Base-by-base conservation (phyloP, 2,329 filamentous ascomycete species). In the Plectosphaerella cucumerina region DNA sequence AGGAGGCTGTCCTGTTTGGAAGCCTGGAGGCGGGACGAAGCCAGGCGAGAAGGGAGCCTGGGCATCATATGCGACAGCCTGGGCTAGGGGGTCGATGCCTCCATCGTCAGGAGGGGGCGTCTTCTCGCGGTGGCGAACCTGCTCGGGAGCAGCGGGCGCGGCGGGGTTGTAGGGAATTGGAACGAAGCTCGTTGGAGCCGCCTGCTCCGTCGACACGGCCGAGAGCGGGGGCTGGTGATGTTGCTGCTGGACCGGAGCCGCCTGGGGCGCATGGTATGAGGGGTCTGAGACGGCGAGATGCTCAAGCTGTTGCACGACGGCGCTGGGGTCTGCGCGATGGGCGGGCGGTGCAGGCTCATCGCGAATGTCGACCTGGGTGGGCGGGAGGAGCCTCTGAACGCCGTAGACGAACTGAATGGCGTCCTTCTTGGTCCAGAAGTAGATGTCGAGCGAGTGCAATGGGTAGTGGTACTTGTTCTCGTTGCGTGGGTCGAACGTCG, bases 101-200 rank as follows among this genome's bases (percentile, higher is more conserved):
- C 76, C 82, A 59, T 91, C 88, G 33, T 85, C 80, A 4, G 86
- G 86, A 4, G 89, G 88, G 2, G 88, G 89, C 1, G 89, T 93
- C 76, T 91, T 91, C 66, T 92, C 89, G 45, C 89, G 79, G 64
- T 89, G 82, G 18, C 78, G 74, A 48, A 91, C 83, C 20, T 80
- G 75, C 65, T 92, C 88, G 1, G 88, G 87, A 0, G 87, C 86
- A 0, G 87, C 78, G 5, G 89, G 89, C 1, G 88, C 87, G 1
- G 89, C 88, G 3, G 89, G 89, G 62, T 92, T 92, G 63, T 92
- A 92, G 3, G 86, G 81, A 71, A 89, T 83, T 0, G 86, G 85
- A 8, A 70, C 74, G 58, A 84, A 86, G 59, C 61, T 75, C 33
- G 71, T 60, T n/a, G 73, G 66, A 12, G 37, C 33, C n/a, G n/a